These are phyloP conservation scores for Suillus alpinus DNA, from an alignment of 768 basidiomycete species.

Conservation along the genomic window DNA sequence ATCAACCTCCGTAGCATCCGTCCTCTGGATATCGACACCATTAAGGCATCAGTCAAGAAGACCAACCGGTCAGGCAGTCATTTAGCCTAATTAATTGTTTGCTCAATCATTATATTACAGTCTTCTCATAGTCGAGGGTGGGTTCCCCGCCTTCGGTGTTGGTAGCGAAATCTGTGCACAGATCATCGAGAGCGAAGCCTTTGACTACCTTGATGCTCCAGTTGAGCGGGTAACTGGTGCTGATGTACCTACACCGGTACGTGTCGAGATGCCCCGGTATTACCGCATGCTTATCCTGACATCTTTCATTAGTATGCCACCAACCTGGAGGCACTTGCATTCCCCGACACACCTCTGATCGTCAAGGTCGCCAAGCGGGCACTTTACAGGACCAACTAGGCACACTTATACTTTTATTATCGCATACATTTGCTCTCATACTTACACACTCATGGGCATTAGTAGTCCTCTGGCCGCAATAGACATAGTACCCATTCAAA, in stretches of 20 bases:
- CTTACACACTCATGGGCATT: slow-evolving; percentile 12
- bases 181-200: slow-evolving; percentile 95
- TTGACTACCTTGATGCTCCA: slow-evolving; percentile 97
- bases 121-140: slow-evolving; percentile 93
- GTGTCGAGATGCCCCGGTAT: slow-evolving; percentile 27
- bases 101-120: slow-evolving; percentile 35
- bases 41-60: slow-evolving; percentile 97
- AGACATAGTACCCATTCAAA: slow-evolving; percentile 14
- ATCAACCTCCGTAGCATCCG: slow-evolving; percentile 96
- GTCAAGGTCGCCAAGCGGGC: slow-evolving; percentile 94
- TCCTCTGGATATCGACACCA: slow-evolving; percentile 96
- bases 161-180: slow-evolving; percentile 98
- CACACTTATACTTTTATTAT: slow-evolving; percentile 10
- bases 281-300: slow-evolving; percentile 11
- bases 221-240: slow-evolving; percentile 98
- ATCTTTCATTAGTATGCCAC: slow-evolving; percentile 68
- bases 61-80: slow-evolving; percentile 73
- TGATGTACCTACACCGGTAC: slow-evolving; percentile 92
- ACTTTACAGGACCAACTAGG: slow-evolving; percentile 80
- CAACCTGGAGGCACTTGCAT: slow-evolving; percentile 84
- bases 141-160: slow-evolving; percentile 98
- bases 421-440: slow-evolving; percentile 12
- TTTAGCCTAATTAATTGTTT: neutral
- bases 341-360: slow-evolving; percentile 91
- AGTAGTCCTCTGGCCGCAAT: slow-evolving; percentile 15